phyloP scores from a whole-genome alignment of 1,284 basidiomycete genomes.

The Cerrena zonata region DNA sequence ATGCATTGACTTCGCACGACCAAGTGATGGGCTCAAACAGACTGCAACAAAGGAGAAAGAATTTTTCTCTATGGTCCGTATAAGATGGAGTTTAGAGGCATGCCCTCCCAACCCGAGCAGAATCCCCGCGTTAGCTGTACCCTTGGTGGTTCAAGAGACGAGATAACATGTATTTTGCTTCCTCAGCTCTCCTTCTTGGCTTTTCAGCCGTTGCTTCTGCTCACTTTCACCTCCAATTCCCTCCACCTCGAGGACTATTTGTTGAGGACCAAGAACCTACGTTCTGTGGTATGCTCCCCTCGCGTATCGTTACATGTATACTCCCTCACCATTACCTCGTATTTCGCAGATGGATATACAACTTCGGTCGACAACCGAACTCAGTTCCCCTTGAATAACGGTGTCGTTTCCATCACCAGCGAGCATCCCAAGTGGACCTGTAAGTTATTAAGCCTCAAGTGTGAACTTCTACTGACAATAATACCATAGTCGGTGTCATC shows the following conservation, averaged over 20 bases:
- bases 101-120: too few relatives aligned
- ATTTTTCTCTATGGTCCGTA: not conserved
- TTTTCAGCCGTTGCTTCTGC: slow-evolving; percentile 40
- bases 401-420: slow-evolving; percentile 50
- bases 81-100: too few relatives aligned
- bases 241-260: slow-evolving; percentile 55
- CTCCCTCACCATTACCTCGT: not conserved
- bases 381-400: slow-evolving; percentile 55
- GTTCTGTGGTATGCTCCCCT: slow-evolving; percentile 44
- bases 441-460: slow-evolving; percentile 28
- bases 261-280: slow-evolving; percentile 49
- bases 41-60: not conserved
- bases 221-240: slow-evolving; percentile 69
- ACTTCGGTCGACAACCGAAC: slow-evolving; percentile 44
- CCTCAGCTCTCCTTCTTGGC: slow-evolving; percentile 24
- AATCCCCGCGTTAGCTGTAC: too few relatives aligned
- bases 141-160: too few relatives aligned
- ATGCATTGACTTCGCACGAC: too few relatives aligned
- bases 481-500: slow-evolving; percentile 43
- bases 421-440: slow-evolving; percentile 55
- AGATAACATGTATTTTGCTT: slow-evolving; percentile 32
- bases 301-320: slow-evolving; percentile 1
- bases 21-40: not conserved
- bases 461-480: not conserved
- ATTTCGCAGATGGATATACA: slow-evolving; percentile 49